Evolutionary conservation across 495 filamentous ascomycete species (phyloP), one percentile per base, ranked within the genome.

Genomic region (Aspergillus bertholletiae): DNA sequence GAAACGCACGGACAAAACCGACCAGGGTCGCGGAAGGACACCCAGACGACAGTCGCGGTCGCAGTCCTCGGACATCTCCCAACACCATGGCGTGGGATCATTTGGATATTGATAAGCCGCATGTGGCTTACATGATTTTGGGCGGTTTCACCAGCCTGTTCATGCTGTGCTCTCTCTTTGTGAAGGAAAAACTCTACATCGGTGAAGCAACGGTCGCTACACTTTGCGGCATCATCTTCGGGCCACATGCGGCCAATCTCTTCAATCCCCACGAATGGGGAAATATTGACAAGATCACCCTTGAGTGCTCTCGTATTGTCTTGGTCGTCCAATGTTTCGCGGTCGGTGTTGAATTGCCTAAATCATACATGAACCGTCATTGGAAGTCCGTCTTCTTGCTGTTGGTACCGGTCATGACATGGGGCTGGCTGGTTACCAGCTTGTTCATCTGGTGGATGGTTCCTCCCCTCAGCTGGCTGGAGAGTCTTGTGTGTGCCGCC

Each of bases 261-360:
- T 95, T 99, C 71, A 80, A 94, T 62, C 95, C 95, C 5, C 54
- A 69, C 8, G 72, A 81, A 52, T 99, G 95, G 95, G 93, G 93
- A 39, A 96, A 92, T 65, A 82, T 88, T 45, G 95, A 99, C 73
- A 90, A 95, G 61, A 88, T 96, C 64, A 97, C 95, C 3, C 84
- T 97, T 52, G 95, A 99, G 68, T 96, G 92, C 78, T 96, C 93
- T 11, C 86, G 95, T 54, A 92, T 99, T 60, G 95, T 99, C 55
- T 82, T 99, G 30, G 95, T 97, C 51, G 95, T 99, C 34, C 95
- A 99, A 78, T 99, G 95, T 79, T 99, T 99, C 69, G 95, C 95
- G 73, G 90, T 99, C 53, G 95, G 95, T 22, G 95, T 99, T 77
- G 95, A 99, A 73, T 81, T 99, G 80, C 95, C 95, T 46, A 93